Base-by-base conservation (phyloP, 768 basidiomycete genomes). In the Lactifluus echinatus region DNA sequence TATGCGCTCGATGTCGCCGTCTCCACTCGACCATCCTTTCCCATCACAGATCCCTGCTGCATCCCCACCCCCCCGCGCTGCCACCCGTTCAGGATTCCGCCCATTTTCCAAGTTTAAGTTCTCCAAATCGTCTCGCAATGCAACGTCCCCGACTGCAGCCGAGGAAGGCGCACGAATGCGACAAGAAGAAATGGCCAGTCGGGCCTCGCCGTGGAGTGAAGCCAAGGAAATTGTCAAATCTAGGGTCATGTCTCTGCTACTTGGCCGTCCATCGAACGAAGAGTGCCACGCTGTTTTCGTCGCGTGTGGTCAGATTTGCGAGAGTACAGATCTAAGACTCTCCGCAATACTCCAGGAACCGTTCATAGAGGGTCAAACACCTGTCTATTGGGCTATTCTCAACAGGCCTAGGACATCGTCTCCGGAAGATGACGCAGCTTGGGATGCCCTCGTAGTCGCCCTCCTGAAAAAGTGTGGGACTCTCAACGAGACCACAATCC, bases 361-460 rank as follows among this genome's bases (percentile, higher is more conserved):
- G 26, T 78, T 72, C 5, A 79, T 87, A 28, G 87, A 87, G 63
- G 73, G 71, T 0, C 84, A 83, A 63, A 81, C 82, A 0, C 81
- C 85, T 0, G 63, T 89, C 3, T 88, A 87, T 65, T 89, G 87
- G 87, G 81, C 81, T 0, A 81, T 88, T 61, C 70, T 87, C 36
- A 61, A 59, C 83, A 83, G 56, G 75, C 75, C 7, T 66, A 73
- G 6, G 63, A 60, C 28, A 17, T 49, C 51, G 8, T 23, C 48
- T 2, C 26, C 44, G 31, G 56, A 4, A 56, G 67, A 33, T n/a
- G 23, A 52, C 3, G 34, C 50, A 36, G 47, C 51, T n/a, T 64
- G 23, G 19, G 47, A 61, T 21, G n/a, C 60, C 34, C 74, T 76
- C 0, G 69, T 87, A 23, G 71, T 86, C 40, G 72, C 74, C 6